phyloP scores from a whole-genome alignment of 1,139 yeast genomes.

The Nakaseomyces nivariensis region DNA sequence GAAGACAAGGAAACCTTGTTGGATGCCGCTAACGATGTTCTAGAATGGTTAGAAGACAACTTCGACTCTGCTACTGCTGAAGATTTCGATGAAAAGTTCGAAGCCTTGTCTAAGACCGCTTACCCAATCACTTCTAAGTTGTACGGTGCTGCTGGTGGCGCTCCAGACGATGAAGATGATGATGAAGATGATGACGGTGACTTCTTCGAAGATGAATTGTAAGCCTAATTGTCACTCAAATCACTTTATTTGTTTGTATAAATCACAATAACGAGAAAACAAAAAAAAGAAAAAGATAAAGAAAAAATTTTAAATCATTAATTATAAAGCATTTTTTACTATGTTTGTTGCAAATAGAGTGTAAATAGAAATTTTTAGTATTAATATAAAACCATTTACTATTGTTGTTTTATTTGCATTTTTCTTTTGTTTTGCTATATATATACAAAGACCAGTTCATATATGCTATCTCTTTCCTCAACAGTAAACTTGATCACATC shows the following conservation, averaged over 20 bases:
- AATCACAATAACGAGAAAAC: background rate
- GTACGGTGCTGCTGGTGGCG: conserved; percentile 54
- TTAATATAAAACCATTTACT: background rate
- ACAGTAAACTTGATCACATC: conserved; percentile 43
- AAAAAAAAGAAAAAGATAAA: background rate
- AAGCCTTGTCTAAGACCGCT: conserved; percentile 72
- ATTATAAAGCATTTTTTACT: too few relatives aligned
- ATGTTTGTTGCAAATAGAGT: background rate
- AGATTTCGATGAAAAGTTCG: conserved; percentile 90
- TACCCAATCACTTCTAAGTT: conserved; percentile 89
- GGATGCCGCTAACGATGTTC: conserved; percentile 81
- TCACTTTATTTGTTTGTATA: background rate
- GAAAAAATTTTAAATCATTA: background rate
- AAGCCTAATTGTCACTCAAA: conserved; percentile 9
- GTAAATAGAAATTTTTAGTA: background rate
- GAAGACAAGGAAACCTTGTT: conserved; percentile 85
- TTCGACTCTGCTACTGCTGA: conserved; percentile 81
- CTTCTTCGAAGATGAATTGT: conserved; percentile 47
- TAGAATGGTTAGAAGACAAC: conserved; percentile 80
- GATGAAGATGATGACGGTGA: conserved; percentile 32
- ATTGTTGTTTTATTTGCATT: background rate
- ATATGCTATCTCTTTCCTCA: conserved; percentile 9
- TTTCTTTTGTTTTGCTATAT: background rate
- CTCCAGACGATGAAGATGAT: conserved; percentile 53
- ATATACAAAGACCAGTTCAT: conserved; percentile 10